phyloP scores from a whole-genome alignment of 1,139 yeast species.

The Geotrichum carabidarum region DNA sequence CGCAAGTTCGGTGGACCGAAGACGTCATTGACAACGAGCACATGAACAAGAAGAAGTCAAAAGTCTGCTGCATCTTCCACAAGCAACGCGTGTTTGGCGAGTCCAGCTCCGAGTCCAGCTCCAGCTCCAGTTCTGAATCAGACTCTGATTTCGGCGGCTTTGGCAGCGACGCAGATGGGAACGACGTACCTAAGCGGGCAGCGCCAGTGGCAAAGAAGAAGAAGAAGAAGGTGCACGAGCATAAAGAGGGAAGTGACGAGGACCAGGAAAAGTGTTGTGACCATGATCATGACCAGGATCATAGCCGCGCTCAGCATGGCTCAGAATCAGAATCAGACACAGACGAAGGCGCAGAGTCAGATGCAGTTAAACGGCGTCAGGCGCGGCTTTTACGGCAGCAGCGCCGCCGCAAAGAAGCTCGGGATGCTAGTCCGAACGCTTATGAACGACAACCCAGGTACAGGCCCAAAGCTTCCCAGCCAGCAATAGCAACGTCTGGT shows the following conservation, averaged over 20 bases:
- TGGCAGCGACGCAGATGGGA: conserved; percentile 6
- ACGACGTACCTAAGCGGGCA: not conserved
- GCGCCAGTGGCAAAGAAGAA: not conserved
- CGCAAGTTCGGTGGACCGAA: conserved; percentile 70
- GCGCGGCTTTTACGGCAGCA: not conserved
- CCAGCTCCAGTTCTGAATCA: conserved; percentile 41
- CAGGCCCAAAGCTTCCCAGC: conserved; percentile 5
- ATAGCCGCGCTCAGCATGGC: conserved; percentile 20
- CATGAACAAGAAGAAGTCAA: conserved; percentile 80
- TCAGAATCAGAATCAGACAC: conserved; percentile 12
- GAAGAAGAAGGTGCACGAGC: conserved; percentile 19
- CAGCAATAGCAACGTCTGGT: too few species aligned
- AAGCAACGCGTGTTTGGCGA: conserved; percentile 73
- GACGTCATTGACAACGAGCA: conserved; percentile 86
- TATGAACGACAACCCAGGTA: conserved; percentile 38
- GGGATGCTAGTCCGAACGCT: conserved; percentile 35
- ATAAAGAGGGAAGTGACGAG: conserved; percentile 15
- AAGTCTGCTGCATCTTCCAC: conserved; percentile 91
- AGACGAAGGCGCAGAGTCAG: not conserved
- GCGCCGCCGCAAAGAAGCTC: conserved; percentile 5
- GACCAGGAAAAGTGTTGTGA: conserved; percentile 14
- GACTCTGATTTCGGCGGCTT: conserved; percentile 29
- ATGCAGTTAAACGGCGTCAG: not conserved
- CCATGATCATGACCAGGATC: conserved; percentile 16
- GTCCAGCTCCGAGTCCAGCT: conserved; percentile 44